Base-by-base conservation (phyloP, 805 yeast genomes). In the Ascoidea asiatica region DNA sequence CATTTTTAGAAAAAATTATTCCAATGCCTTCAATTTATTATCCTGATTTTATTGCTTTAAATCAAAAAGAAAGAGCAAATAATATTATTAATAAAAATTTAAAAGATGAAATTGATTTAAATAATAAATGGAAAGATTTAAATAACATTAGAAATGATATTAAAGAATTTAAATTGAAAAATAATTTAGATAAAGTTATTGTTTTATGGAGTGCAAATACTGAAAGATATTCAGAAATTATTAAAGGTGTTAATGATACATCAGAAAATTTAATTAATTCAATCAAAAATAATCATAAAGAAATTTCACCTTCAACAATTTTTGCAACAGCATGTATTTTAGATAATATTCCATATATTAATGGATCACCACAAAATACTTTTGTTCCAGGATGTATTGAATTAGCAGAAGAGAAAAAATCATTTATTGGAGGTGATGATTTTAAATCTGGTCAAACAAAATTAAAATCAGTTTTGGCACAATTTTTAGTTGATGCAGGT, bases 151-250 rank as follows among this genome's bases (percentile, higher is more conserved):
- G 97, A 66, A 67, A 71, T 45, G 96, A 89, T 62, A 89, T 89
- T 56, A 69, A 73, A 53, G 76, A 77, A 47, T 89, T 89, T 72
- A 89, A 88, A 66, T 58, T 59, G 37, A 62, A 68, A 49, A 85
- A 90, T 59, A 61, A 65, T 37, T 77, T 89, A 56, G 97, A 89
- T 63, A 83, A 81, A 61, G 94, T 90, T 45, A 77, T 89, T 58
- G 84, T 90, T 41, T 71, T 89, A 58, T 89, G 97, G 97, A 88
- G 96, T 40, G 97, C 97, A 46, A 90, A 89, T 68, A 89, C 97
- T 45, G 97, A 89, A 69, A 79, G 97, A 61, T 88, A 82, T 61
- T 77, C 94, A 39, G 89, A 83, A 38, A 58, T 90, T 39, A 64
- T 79, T 39, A 67, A 70, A 4, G 92, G 94, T 48, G 86, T 90